Conservation (phyloP, 2,329 filamentous ascomycete genomes). For the Colletotrichum sp. region DNA sequence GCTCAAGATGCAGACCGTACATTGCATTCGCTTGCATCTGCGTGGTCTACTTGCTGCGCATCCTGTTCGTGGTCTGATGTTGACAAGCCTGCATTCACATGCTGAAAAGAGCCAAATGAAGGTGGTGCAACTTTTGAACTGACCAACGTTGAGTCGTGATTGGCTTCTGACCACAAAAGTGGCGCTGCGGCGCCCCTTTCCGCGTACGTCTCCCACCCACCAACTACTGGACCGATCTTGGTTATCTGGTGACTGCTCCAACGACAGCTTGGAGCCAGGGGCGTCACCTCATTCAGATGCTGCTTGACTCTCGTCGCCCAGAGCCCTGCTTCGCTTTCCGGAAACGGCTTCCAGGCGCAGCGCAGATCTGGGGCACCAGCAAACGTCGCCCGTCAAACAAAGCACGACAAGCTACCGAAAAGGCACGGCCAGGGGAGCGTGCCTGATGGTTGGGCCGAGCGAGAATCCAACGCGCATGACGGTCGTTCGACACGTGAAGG, state of each 20-base stretch:
- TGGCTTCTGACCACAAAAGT: not conserved
- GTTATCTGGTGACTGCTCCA: not conserved
- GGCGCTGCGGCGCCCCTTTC: not conserved
- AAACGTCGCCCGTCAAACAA: not conserved
- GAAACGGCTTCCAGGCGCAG: not conserved
- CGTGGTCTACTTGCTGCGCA: not conserved
- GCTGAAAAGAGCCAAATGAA: not conserved
- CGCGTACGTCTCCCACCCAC: not conserved
- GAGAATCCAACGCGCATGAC: constrained; percentile 15
- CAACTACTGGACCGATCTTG: not conserved
- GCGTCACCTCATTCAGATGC: not conserved
- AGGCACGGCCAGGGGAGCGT: not conserved
- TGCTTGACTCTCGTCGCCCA: not conserved
- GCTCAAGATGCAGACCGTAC: not conserved
- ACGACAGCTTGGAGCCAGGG: not conserved
- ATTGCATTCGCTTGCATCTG: not conserved
- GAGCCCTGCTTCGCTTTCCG: not conserved
- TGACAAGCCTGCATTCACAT: constrained; percentile 2
- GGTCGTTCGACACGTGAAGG: constrained; percentile 21
- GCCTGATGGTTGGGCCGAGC: constrained; percentile 2
- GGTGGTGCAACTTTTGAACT: not conserved
- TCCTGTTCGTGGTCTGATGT: not conserved
- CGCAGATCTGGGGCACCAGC: not conserved
- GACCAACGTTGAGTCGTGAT: not conserved
- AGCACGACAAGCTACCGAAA: not conserved